phyloP scores from a whole-genome alignment of 768 basidiomycete species.

The Pleurotus platypus region DNA sequence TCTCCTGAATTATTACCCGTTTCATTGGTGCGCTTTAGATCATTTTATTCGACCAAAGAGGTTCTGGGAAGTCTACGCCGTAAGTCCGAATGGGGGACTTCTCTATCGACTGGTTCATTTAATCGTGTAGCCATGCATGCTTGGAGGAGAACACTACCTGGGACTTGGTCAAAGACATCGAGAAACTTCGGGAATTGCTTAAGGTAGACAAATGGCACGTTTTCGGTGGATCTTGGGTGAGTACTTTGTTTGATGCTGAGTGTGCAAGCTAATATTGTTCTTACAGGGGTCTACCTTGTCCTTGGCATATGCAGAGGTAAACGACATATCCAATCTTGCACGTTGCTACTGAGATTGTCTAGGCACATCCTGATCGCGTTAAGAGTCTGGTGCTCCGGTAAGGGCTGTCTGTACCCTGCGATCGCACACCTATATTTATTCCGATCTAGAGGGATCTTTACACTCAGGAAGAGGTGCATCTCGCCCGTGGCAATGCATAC shows the following conservation, averaged over 20 bases:
- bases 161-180: conserved; percentile 90
- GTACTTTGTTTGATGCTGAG: conserved; percentile 13
- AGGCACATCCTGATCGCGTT: conserved; percentile 81
- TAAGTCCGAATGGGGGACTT: conserved; percentile 29
- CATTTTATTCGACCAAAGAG: conserved; percentile 87
- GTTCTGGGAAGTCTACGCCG: conserved; percentile 85
- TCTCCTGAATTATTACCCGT: neutral
- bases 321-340: neutral
- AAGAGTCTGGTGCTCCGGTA: conserved; percentile 76
- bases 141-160: conserved; percentile 90
- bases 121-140: conserved; percentile 53
- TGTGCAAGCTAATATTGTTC: neutral
- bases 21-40: conserved; percentile 42
- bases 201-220: conserved; percentile 87
- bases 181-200: conserved; percentile 74
- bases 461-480: conserved; percentile 67
- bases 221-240: conserved; percentile 91
- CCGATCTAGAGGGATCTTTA: conserved; percentile 75
- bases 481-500: neutral
- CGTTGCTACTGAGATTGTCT: neutral
- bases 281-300: conserved; percentile 80
- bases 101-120: neutral
- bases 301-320: conserved; percentile 80
- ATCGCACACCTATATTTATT: neutral
- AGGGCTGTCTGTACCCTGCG: conserved; percentile 9